Conservation (phyloP, 805 yeast species). For the Grigorovia humatica region DNA sequence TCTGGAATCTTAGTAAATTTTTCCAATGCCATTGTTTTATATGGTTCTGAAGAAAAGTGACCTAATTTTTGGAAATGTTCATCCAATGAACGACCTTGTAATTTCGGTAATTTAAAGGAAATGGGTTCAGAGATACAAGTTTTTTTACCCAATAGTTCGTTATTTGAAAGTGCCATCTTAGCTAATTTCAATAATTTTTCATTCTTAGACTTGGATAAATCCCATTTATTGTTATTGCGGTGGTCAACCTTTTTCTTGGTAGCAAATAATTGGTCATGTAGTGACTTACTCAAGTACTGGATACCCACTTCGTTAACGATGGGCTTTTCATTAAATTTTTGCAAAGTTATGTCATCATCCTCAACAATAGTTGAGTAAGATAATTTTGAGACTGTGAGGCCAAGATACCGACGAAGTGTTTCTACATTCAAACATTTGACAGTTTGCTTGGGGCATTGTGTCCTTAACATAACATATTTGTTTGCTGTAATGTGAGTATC, state of each 20-base stretch:
- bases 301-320: conserved; percentile 70
- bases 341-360: background rate
- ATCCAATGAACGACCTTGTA: conserved; percentile 66
- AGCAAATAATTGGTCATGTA: conserved; percentile 51
- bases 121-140: conserved; percentile 57
- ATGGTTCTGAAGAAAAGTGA: conserved; percentile 45
- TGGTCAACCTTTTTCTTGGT: background rate
- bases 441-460: background rate
- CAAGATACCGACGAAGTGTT: no score
- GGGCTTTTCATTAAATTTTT: conserved; percentile 32
- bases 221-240: no score
- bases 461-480: background rate
- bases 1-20: conserved; percentile 32
- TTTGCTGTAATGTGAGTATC: background rate
- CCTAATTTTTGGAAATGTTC: conserved; percentile 82
- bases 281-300: conserved; percentile 53
- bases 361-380: background rate
- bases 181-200: conserved; percentile 41
- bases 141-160: conserved; percentile 65
- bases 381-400: no score
- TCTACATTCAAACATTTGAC: no score
- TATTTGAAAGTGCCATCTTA: conserved; percentile 44
- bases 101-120: conserved; percentile 47
- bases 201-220: conserved; percentile 14
- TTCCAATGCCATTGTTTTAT: conserved; percentile 39